Base-by-base conservation (phyloP, 1,284 basidiomycete genomes). In the Cryptococcus wingfieldii region DNA sequence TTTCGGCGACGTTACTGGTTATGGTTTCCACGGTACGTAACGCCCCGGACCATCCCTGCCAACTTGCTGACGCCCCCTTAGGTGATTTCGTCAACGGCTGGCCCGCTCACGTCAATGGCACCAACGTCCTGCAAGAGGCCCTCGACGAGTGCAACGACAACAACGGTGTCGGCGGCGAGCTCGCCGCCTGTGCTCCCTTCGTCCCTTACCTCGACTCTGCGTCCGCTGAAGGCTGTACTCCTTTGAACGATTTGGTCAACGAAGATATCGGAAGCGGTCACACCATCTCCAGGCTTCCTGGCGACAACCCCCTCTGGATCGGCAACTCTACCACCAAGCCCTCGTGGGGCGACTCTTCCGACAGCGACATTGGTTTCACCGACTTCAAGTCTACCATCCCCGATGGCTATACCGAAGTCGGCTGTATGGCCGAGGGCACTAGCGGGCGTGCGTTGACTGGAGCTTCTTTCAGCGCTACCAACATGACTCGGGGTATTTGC, bases 1-100 rank as follows among this genome's bases (percentile, higher is more conserved):
- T 28, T 76, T 76, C 55, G 77, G 77, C 45, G 77, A 78, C 54
- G 69, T 69, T 4, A 75, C 72, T 50, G 77, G 75, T 42, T 69
- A 71, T 54, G 71, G 73, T 51, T 64, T 73, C 54, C 77, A 78
- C 66, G 77, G 31, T 10, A 34, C 6, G 31, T 34, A 23, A 23
- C 23, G 23, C 31, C 31, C 31, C 31, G 7, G 1, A 8, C 10
- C 10, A 34, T 34, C 6, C 31, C 10, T 34, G 6, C 31, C 31
- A 34, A 8, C 31, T 8, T 34, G 10, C 31, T 34, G 31, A 34
- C 31, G 7, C 31, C 10, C 7, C 31, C 10, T 34, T 34, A 34
- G 31, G 66, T 48, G 77, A 77, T 64, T 78, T 78, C 59, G 44
- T 73, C 50, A 72, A 71, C 54, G 76, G 77, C 41, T 76, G 75